These are phyloP conservation scores for Passalora sequoiae DNA, from an alignment of 2,329 filamentous ascomycete genomes.

Conservation along the genomic window DNA sequence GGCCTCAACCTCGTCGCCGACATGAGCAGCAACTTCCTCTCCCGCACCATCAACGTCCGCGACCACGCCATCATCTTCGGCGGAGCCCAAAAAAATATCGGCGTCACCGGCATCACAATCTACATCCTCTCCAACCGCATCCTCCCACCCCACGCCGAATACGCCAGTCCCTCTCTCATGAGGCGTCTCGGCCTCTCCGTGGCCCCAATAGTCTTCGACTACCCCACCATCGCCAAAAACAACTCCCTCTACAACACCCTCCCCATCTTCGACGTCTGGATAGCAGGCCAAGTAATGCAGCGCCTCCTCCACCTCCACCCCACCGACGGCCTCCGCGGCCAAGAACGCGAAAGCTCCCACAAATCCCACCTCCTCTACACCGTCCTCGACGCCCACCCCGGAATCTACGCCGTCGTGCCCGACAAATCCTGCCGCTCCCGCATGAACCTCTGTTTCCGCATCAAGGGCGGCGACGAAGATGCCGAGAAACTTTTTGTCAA, in stretches of 20 bases:
- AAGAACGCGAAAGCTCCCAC: conserved; percentile 65
- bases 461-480: conserved; percentile 40
- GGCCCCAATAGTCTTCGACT: conserved; percentile 73
- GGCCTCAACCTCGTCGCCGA: conserved; percentile 75
- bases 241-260: conserved; percentile 95
- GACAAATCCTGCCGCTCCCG: conserved; percentile 69
- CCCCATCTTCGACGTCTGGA: conserved; percentile 89
- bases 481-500: conserved; percentile 77
- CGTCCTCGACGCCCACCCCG: conserved; percentile 66
- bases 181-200: conserved; percentile 71
- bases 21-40: conserved; percentile 92
- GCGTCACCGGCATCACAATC: conserved; percentile 78
- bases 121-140: conserved; percentile 77
- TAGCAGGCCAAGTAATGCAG: conserved; percentile 83
- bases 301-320: conserved; percentile 59
- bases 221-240: conserved; percentile 81
- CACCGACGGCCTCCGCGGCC: conserved; percentile 62
- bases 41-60: conserved; percentile 66
- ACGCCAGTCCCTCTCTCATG: conserved; percentile 64
- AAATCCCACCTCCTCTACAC: conserved; percentile 76
- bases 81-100: conserved; percentile 92
- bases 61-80: conserved; percentile 84
- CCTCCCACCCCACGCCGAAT: conserved; percentile 60
- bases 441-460: conserved; percentile 81
- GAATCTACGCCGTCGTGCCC: conserved; percentile 76